Conservation (phyloP, 371 early-diverging fungal species). For the Lichtheimia corymbifera region DNA sequence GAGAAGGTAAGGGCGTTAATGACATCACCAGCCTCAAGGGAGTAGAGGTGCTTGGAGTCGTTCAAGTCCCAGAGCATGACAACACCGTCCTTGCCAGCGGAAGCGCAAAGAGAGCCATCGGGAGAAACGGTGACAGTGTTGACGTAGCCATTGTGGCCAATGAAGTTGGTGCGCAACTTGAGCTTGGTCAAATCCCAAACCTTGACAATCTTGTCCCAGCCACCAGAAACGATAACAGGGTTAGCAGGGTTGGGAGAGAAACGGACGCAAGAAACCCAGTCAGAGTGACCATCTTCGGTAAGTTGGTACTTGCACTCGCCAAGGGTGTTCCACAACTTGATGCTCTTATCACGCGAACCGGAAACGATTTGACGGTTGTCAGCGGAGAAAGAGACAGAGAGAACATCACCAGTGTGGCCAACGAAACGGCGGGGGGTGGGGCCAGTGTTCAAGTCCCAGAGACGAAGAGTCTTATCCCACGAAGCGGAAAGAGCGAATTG, state of each 20-base stretch:
- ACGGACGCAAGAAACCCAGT: slow-evolving; percentile 98
- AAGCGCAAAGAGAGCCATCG: slow-evolving; percentile 99
- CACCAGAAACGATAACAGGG: slow-evolving; percentile 96
- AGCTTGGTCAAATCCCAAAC: slow-evolving; percentile 98
- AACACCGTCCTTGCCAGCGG: slow-evolving; percentile 99
- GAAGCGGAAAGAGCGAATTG: slow-evolving; percentile 97
- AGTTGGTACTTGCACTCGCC: slow-evolving; percentile 99
- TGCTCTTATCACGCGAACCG: slow-evolving; percentile 96
- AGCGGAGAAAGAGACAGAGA: slow-evolving; percentile 98
- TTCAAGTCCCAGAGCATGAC: slow-evolving; percentile 99
- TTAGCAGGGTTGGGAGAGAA: slow-evolving; percentile 98
- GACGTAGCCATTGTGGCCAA: slow-evolving; percentile 97
- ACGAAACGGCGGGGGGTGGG: slow-evolving; percentile 93
- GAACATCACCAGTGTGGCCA: slow-evolving; percentile 96
- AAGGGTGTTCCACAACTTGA: slow-evolving; percentile 99
- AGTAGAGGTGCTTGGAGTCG: slow-evolving; percentile 99
- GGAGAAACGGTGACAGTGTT: slow-evolving; percentile 98
- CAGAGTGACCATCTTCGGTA: slow-evolving; percentile 91
- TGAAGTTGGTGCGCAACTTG: slow-evolving; percentile 98
- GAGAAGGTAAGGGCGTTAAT: slow-evolving; percentile 98
- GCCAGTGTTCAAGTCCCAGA: slow-evolving; percentile 96
- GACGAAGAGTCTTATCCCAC: slow-evolving; percentile 98
- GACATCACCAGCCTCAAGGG: slow-evolving; percentile 92
- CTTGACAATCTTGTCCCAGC: slow-evolving; percentile 99
- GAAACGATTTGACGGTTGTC: slow-evolving; percentile 99